A percentile compares a stretch with the other conserved stretches of the same genome.
Conservation (phyloP, 2,329 filamentous ascomycete species). For the Zymoseptoria tritici region DNA sequence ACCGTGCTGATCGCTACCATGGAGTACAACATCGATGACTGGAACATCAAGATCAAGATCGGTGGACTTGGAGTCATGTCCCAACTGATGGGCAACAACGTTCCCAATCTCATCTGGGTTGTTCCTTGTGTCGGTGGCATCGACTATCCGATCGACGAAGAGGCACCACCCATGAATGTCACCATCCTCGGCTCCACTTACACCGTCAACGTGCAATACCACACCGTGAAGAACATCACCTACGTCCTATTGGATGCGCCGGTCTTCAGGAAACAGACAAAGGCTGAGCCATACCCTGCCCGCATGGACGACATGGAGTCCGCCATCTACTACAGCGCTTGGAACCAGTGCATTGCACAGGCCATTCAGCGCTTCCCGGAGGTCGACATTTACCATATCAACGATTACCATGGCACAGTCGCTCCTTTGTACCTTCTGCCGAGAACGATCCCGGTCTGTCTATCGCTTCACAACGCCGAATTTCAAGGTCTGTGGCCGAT, state of each 20-base stretch:
- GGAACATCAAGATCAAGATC: constrained; percentile 62
- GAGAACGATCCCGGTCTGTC: constrained; percentile 50
- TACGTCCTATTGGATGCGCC: constrained; percentile 59
- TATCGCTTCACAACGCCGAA: constrained; percentile 60
- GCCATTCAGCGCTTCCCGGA: constrained; percentile 50
- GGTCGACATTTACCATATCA: constrained; percentile 56
- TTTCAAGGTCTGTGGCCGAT: constrained; percentile 63
- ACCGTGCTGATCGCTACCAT: constrained; percentile 55
- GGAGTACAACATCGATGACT: constrained; percentile 65
- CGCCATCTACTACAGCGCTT: constrained; percentile 59
- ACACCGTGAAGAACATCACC: constrained; percentile 55
- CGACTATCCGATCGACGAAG: constrained; percentile 52
- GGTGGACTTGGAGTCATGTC: constrained; percentile 63
- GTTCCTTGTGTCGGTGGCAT: constrained; percentile 50
- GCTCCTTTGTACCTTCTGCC: constrained; percentile 58
- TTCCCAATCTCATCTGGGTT: constrained; percentile 54
- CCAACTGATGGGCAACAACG: constrained; percentile 57
- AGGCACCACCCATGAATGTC: constrained; percentile 53
- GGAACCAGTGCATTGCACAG: constrained; percentile 61
- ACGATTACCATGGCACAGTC: constrained; percentile 55
- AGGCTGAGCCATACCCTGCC: constrained; percentile 55
- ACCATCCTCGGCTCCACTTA: constrained; percentile 52
- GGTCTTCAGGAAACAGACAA: constrained; percentile 56
- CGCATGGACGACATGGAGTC: constrained; percentile 61
- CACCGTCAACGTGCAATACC: constrained; percentile 55